Conservation (phyloP, 1,284 basidiomycete genomes). For the Athelia sp. region DNA sequence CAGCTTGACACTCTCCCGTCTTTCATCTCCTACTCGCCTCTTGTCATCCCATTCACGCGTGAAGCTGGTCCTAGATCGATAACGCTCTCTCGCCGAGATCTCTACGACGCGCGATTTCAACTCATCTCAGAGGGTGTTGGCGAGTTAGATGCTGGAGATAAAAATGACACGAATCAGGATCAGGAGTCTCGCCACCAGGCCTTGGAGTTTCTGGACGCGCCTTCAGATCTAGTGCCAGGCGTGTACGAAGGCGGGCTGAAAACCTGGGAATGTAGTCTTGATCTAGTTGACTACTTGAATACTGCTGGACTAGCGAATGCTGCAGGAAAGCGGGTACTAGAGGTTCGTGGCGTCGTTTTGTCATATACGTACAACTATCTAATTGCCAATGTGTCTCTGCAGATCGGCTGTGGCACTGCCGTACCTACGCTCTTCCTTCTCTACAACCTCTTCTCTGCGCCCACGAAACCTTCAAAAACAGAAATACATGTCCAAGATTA, state of each 20-base stretch:
- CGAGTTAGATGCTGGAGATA: constrained; percentile 20
- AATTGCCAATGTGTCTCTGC: too few relatives aligned
- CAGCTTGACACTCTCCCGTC: constrained; percentile 52
- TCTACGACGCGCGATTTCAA: constrained; percentile 94
- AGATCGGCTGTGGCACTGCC: constrained; percentile 94
- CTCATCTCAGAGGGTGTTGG: constrained; percentile 55
- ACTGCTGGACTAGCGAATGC: constrained; percentile 22
- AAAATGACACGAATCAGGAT: constrained; percentile 12
- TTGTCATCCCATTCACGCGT: constrained; percentile 35
- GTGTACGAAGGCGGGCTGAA: constrained; percentile 96
- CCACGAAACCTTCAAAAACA: constrained; percentile 9
- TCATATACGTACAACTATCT: too few relatives aligned
- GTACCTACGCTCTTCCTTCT: constrained; percentile 79
- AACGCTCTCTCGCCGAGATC: constrained; percentile 70
- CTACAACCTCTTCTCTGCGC: constrained; percentile 48
- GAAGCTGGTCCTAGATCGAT: constrained; percentile 13
- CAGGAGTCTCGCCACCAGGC: constrained; percentile 19
- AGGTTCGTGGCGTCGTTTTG: constrained; percentile 44
- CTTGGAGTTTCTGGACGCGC: constrained; percentile 67
- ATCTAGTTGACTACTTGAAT: constrained; percentile 66
- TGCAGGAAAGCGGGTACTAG: constrained; percentile 51
- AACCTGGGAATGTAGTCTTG: constrained; percentile 96
- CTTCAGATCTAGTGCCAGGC: constrained; percentile 88
- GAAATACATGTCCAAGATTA: constrained; percentile 91
- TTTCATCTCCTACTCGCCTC: constrained; percentile 59